These are phyloP conservation scores for Danielia reshetovae DNA, from an alignment of 805 yeast species.

Conservation along the genomic window DNA sequence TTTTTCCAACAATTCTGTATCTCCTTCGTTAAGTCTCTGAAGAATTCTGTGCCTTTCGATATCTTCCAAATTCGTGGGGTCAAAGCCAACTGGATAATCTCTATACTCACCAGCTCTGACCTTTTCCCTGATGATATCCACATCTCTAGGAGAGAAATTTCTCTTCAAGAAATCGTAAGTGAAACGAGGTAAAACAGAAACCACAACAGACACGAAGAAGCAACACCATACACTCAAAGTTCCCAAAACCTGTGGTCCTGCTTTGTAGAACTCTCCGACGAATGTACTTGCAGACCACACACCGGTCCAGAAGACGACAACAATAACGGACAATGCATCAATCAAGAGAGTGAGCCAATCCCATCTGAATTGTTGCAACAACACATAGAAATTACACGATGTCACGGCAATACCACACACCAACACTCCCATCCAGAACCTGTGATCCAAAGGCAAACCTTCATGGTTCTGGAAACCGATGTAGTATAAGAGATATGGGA, in stretches of 20 bases:
- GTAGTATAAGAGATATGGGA: constrained; percentile 55
- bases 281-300: constrained; percentile 56
- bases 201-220: constrained; percentile 50
- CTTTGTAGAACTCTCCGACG: constrained; percentile 58
- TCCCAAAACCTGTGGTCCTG: constrained; percentile 63
- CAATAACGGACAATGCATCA: constrained; percentile 48
- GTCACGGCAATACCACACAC: constrained; percentile 59
- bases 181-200: constrained; percentile 61
- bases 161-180: constrained; percentile 45
- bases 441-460: constrained; percentile 59
- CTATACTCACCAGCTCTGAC: constrained; percentile 50
- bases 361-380: constrained; percentile 72
- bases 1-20: constrained; percentile 32
- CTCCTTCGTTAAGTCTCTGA: constrained; percentile 27
- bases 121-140: constrained; percentile 67
- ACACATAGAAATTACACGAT: constrained; percentile 61
- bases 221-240: constrained; percentile 63
- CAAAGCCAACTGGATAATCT: constrained; percentile 46
- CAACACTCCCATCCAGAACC: constrained; percentile 68
- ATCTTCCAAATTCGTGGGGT: constrained; percentile 48
- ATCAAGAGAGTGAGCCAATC: constrained; percentile 63
- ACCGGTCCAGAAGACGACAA: constrained; percentile 77
- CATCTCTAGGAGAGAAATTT: constrained; percentile 58
- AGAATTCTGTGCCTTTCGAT: constrained; percentile 36
- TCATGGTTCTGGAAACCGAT: constrained; percentile 37